Evolutionary conservation across 2,329 filamentous ascomycete genomes (phyloP).

Genomic region (Diplodia seriata): DNA sequence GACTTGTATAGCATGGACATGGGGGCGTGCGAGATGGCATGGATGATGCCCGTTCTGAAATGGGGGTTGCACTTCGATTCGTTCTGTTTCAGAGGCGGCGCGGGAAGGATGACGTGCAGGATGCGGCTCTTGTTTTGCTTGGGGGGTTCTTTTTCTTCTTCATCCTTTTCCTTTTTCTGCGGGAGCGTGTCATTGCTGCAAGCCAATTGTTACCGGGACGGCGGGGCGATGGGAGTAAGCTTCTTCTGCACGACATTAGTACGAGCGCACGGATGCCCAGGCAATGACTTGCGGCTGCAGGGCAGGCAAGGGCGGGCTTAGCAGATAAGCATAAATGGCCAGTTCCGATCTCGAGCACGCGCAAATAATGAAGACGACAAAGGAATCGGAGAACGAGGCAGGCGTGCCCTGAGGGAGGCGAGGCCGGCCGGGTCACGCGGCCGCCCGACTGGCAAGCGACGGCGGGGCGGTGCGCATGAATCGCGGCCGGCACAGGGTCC

Average conservation of each 20-base stretch:
- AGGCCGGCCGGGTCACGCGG: conserved; percentile 13
- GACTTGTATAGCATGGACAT: not conserved
- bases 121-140: conserved; percentile 3
- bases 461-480: not conserved
- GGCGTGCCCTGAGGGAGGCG: not conserved
- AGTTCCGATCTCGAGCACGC: not conserved
- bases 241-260: conserved; percentile 19
- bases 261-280: not conserved
- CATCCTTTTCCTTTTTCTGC: conserved; percentile 13
- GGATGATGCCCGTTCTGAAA: not conserved
- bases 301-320: not conserved
- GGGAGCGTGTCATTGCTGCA: too few relatives aligned
- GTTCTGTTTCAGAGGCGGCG: conserved; percentile 8
- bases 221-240: conserved; percentile 4
- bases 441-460: not conserved
- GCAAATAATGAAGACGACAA: not conserved
- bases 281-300: conserved; percentile 1
- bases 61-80: not conserved
- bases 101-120: conserved; percentile 17
- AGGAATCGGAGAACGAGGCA: not conserved
- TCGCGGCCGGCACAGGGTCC: not conserved
- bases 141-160: conserved; percentile 5
- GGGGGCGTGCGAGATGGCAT: conserved; percentile 5
- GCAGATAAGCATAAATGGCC: conserved; percentile 8
- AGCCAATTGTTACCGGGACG: conserved; percentile 5